Evolutionary conservation across 148 eudicot species (phyloP).

Genomic region (Silene conica): DNA sequence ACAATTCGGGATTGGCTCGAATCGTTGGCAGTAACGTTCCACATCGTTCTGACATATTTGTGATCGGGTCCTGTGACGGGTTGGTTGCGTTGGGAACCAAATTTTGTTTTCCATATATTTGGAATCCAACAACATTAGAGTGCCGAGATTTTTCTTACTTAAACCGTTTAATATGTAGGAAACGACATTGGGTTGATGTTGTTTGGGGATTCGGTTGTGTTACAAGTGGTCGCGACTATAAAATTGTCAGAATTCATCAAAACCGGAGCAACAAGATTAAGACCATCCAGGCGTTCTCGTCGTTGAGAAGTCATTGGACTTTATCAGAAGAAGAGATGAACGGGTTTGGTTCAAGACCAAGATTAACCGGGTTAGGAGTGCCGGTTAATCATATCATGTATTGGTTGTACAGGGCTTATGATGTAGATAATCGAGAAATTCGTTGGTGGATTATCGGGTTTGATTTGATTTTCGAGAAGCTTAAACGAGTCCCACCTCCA

Average conservation of each 20-base stretch:
- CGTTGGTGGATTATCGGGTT: slow-evolving; percentile 16
- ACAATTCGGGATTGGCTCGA: background rate
- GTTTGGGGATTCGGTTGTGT: slow-evolving; percentile 13
- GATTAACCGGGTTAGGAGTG: slow-evolving; percentile 7
- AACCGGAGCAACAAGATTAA: background rate
- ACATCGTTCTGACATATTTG: background rate
- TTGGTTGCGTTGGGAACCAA: background rate
- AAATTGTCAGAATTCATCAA: slow-evolving; percentile 1
- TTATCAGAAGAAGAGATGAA: background rate
- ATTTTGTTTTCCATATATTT: background rate
- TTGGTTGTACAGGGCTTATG: background rate
- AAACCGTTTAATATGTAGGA: background rate
- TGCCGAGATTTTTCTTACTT: background rate
- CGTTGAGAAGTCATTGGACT: background rate
- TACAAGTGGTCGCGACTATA: slow-evolving; percentile 1
- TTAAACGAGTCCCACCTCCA: background rate
- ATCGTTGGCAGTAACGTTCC: background rate
- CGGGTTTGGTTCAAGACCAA: background rate
- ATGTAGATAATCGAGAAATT: background rate
- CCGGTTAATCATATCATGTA: background rate
- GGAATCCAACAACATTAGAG: background rate
- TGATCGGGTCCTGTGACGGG: background rate
- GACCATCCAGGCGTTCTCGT: background rate
- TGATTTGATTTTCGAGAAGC: background rate
- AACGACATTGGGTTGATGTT: background rate